Percentiles rank a stretch among this genome's conserved stretches.
phyloP scores from a whole-genome alignment of 495 filamentous ascomycete genomes.

The Podospora didyma region DNA sequence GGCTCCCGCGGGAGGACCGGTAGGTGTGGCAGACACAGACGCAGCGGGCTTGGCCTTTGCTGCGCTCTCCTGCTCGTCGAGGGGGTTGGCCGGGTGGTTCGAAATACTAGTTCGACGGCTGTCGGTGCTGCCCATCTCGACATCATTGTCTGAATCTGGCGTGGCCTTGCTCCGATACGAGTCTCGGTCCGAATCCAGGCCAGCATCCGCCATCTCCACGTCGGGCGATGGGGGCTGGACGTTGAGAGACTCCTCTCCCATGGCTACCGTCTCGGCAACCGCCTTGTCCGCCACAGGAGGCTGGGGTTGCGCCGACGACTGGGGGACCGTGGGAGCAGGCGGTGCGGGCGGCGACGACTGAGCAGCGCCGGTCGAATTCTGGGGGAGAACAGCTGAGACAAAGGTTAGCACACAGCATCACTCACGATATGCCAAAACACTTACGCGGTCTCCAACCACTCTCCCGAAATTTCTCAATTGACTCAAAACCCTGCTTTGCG shows the following conservation, averaged over 20 bases:
- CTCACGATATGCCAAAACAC: background rate
- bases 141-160: constrained; percentile 11
- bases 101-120: constrained; percentile 20
- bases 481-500: background rate
- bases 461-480: constrained; percentile 4
- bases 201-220: constrained; percentile 12
- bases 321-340: too few species aligned
- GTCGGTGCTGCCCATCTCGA: constrained; percentile 19
- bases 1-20: background rate
- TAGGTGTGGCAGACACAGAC: background rate
- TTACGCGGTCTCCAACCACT: background rate
- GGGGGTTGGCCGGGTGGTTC: constrained; percentile 8
- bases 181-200: constrained; percentile 4
- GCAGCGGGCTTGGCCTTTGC: background rate
- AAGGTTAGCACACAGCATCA: background rate
- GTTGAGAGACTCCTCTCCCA: too few species aligned
- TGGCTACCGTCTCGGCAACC: too few species aligned
- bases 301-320: too few species aligned
- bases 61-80: background rate
- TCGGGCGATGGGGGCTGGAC: background rate
- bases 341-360: too few species aligned
- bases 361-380: too few species aligned
- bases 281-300: too few species aligned
- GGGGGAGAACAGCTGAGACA: too few species aligned
- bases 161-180: constrained; percentile 8